Base-by-base conservation (phyloP, 768 basidiomycete genomes). In the Trichaptum fuscoviolaceum region DNA sequence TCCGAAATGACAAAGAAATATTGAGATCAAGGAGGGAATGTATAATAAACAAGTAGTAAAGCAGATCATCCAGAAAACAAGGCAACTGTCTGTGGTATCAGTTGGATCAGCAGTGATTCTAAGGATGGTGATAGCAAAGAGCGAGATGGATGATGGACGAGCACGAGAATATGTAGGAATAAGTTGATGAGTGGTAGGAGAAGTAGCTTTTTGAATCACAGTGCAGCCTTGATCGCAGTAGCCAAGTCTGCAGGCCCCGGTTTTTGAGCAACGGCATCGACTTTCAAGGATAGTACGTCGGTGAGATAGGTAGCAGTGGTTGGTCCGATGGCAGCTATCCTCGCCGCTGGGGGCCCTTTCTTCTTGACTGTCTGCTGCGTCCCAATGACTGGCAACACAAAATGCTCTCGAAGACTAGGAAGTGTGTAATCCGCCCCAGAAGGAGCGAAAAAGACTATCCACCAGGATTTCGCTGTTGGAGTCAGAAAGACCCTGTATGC, bases 381-480 rank as follows among this genome's bases (percentile, higher is more conserved):
- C 25, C 67, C 65, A 17, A n/a, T 42, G 0, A 67, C 27, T 17
- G 73, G 73, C n/a, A 87, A 70, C 2, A 71, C 59, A 69, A 90
- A 87, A 64, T 79, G 73, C 34, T 79, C 72, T 8, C 73, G 73
- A 36, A 93, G 68, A 12, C 79, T 73, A 1, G 89, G 89, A 7
- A 78, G 74, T 20, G 83, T 86, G 61, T 85, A 83, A 26, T 80
- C 81, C 0, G 89, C 88, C 1, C 84, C 83, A 0, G 91, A 93
- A 4, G 91, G 91, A 0, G 91, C 89, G 70, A 93, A 93, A 72
- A 85, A 85, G 23, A 88, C 84, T 1, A 91, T 84, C 92, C 91
- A 93, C 84, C 86, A 87, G 20, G 35, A 25, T 36, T 65, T 42
- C 60, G 8, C 66, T 36, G 23, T 77, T 23, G 36, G 34, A 35